These are phyloP conservation scores for Albugo laibachii DNA, from an alignment of 352 stramenopile genomes.

Conservation along the genomic window DNA sequence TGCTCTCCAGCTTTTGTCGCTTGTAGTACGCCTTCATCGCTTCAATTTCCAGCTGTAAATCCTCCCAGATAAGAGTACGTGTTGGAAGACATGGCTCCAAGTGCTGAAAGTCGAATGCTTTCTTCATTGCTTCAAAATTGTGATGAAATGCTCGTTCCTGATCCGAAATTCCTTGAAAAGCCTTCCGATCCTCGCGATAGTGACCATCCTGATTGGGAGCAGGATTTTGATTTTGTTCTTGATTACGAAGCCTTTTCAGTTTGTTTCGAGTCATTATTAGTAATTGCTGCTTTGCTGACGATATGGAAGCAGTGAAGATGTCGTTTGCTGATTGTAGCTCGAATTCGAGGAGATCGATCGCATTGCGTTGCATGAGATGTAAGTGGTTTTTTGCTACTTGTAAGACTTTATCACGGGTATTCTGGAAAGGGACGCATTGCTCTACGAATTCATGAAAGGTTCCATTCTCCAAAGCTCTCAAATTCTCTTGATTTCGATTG, in stretches of 20 bases:
- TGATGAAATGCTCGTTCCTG: neutral
- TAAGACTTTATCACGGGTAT: slow-evolving; percentile 21
- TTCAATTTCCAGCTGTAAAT: too few species aligned
- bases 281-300: neutral
- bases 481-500: slow-evolving; percentile 27
- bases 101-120: too few species aligned
- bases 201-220: neutral
- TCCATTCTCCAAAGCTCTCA: slow-evolving; percentile 21
- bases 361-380: slow-evolving; percentile 32
- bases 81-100: too few species aligned
- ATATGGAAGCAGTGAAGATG: slow-evolving; percentile 6
- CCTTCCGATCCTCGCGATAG: neutral
- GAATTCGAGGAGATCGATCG: slow-evolving; percentile 34
- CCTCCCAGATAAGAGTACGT: too few species aligned
- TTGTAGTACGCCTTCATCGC: too few species aligned
- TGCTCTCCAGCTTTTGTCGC: too few species aligned
- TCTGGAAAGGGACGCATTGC: slow-evolving; percentile 36
- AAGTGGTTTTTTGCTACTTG: slow-evolving; percentile 27
- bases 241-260: neutral
- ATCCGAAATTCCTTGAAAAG: neutral
- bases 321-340: slow-evolving; percentile 58
- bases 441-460: slow-evolving; percentile 35
- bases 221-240: neutral
- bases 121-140: slow-evolving; percentile 1
- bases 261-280: neutral